A percentile compares a stretch with the other conserved stretches of the same genome.
Conservation (phyloP, 73 alveolate species). For the Loxodes magnus region DNA sequence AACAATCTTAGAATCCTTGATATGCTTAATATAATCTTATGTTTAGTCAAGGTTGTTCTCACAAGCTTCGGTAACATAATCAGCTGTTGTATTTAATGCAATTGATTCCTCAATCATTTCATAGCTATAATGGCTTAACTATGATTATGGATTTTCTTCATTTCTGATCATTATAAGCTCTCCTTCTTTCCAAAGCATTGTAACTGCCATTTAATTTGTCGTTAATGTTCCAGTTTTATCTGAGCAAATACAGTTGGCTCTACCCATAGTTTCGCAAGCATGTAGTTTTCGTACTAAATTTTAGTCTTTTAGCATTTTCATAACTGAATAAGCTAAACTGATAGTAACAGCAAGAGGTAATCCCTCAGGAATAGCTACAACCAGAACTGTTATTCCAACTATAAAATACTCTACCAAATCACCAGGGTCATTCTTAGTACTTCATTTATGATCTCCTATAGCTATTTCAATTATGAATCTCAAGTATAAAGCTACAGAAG, state of each 20-base stretch:
- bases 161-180: not conserved
- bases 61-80: slow-evolving; percentile 19
- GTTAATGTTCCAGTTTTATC: slow-evolving; percentile 90
- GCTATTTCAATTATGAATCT: slow-evolving; percentile 3
- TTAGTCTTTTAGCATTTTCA: slow-evolving; percentile 63
- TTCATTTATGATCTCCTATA: slow-evolving; percentile 28
- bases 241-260: slow-evolving; percentile 74
- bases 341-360: slow-evolving; percentile 82
- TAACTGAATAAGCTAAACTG: slow-evolving; percentile 61
- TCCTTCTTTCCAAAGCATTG: slow-evolving; percentile 1
- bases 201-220: slow-evolving; percentile 44
- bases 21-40: not conserved
- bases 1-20: not conserved
- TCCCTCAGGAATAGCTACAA: slow-evolving; percentile 90
- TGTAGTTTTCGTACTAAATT: slow-evolving; percentile 69
- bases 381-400: slow-evolving; percentile 53
- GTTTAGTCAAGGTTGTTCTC: not conserved
- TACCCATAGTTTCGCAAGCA: slow-evolving; percentile 92
- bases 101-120: too few species aligned
- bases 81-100: too few species aligned
- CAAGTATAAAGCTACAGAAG: not conserved
- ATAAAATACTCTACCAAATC: slow-evolving; percentile 56
- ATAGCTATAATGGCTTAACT: too few species aligned
- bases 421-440: slow-evolving; percentile 17
- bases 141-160: too few species aligned